These are phyloP conservation scores for Pseudocercospora musae DNA, from an alignment of 2,329 filamentous ascomycete genomes.

Conservation along the genomic window DNA sequence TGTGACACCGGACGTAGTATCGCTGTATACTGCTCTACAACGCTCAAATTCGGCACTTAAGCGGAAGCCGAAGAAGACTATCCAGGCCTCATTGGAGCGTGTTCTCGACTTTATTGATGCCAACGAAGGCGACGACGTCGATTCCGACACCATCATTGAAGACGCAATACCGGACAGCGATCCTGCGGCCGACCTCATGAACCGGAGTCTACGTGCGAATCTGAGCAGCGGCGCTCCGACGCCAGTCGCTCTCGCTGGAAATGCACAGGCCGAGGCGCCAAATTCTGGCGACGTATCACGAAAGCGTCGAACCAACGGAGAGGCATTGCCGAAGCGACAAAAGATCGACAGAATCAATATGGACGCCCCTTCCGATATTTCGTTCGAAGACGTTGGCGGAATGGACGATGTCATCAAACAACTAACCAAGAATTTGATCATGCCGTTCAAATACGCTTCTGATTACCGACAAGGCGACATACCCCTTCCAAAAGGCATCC, in stretches of 20 bases:
- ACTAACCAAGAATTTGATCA: conserved; percentile 67
- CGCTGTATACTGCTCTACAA: conserved; percentile 76
- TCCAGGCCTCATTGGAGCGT: conserved; percentile 83
- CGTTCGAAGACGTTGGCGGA: conserved; percentile 70
- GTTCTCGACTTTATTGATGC: conserved; percentile 69
- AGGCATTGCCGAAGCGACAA: conserved; percentile 64
- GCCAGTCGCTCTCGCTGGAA: neutral
- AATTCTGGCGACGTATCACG: conserved; percentile 41
- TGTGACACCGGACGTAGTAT: conserved; percentile 22
- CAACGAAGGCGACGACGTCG: conserved; percentile 57
- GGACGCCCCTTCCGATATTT: conserved; percentile 62
- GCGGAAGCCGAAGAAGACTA: conserved; percentile 71
- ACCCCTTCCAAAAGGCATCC: conserved; percentile 68
- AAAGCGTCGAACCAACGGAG: conserved; percentile 58
- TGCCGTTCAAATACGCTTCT: conserved; percentile 67
- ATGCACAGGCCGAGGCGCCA: conserved; percentile 8
- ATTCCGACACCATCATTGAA: conserved; percentile 52
- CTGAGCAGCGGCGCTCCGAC: conserved; percentile 6
- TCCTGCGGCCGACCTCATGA: conserved; percentile 53
- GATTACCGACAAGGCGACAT: conserved; percentile 64
- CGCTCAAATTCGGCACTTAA: conserved; percentile 82
- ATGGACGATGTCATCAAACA: conserved; percentile 69
- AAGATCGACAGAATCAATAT: conserved; percentile 53
- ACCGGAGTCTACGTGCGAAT: conserved; percentile 49
- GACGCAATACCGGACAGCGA: conserved; percentile 31